phyloP scores from a whole-genome alignment of 139 green algal genomes.

The Pycnococcus provasolii region DNA sequence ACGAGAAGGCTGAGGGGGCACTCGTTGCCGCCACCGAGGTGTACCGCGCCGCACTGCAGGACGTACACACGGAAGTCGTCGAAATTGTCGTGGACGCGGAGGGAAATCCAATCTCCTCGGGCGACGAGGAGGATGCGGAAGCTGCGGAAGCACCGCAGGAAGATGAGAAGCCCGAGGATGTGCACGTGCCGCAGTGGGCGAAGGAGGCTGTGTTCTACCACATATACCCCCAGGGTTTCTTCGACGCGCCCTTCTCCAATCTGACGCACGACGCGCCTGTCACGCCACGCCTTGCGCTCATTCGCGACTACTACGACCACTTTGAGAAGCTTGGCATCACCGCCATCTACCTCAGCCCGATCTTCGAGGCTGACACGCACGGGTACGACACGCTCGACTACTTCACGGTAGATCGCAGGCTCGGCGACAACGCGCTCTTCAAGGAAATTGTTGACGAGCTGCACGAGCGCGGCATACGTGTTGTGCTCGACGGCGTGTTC shows the following conservation, averaged over 20 bases:
- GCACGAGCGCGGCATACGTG: conserved; percentile 26
- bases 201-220: conserved; percentile 23
- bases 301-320: conserved; percentile 18
- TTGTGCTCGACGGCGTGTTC: conserved; percentile 35
- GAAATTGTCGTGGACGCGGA: too few species aligned
- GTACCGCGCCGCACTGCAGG: too few species aligned
- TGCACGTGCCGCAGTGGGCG: conserved; percentile 7
- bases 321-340: conserved; percentile 20
- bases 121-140: background rate
- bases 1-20: too few species aligned
- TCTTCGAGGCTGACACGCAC: conserved; percentile 28
- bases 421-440: conserved; percentile 17
- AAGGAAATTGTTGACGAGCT: conserved; percentile 24
- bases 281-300: background rate
- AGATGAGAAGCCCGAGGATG: background rate
- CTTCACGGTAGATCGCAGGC: conserved; percentile 25
- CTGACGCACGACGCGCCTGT: background rate
- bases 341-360: conserved; percentile 16
- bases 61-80: too few species aligned
- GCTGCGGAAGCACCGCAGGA: background rate
- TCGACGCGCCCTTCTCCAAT: conserved; percentile 6
- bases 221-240: conserved; percentile 24
- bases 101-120: too few species aligned
- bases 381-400: conserved; percentile 36
- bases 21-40: too few species aligned